Evolutionary conservation across 306 rosid genomes (phyloP).

Genomic region (Rosa multiflora): DNA sequence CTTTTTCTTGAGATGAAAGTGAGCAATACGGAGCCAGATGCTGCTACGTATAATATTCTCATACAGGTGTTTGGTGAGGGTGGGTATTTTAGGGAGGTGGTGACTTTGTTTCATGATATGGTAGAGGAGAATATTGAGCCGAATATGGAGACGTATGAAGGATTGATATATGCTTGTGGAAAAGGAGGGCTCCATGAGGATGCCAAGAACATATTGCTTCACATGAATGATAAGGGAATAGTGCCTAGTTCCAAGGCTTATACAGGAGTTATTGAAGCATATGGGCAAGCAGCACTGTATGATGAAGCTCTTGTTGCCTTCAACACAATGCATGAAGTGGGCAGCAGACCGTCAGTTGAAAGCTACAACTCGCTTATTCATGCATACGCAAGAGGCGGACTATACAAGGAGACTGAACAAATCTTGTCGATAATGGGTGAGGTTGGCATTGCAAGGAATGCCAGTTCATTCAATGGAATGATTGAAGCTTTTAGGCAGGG

Average conservation of each 20-base stretch:
- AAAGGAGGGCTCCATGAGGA: constrained; percentile 88
- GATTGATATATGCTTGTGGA: constrained; percentile 89
- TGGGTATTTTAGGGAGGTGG: constrained; percentile 94
- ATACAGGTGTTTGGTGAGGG: constrained; percentile 97
- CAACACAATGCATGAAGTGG: constrained; percentile 91
- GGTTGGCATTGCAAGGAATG: constrained; percentile 55
- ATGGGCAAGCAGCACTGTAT: constrained; percentile 80
- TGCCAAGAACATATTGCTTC: constrained; percentile 72
- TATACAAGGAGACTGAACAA: constrained; percentile 73
- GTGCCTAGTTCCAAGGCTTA: constrained; percentile 83
- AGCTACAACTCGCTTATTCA: constrained; percentile 73
- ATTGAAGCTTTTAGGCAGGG: constrained; percentile 88
- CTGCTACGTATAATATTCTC: constrained; percentile 82
- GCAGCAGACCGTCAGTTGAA: constrained; percentile 63
- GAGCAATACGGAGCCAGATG: constrained; percentile 85
- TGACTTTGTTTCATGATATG: constrained; percentile 96
- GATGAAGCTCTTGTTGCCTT: constrained; percentile 94
- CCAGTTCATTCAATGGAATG: constrained; percentile 66
- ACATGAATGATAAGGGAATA: constrained; percentile 67
- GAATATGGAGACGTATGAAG: constrained; percentile 87
- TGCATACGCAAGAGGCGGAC: constrained; percentile 78
- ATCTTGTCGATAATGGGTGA: constrained; percentile 56
- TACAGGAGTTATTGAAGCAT: constrained; percentile 82
- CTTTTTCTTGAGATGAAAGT: constrained; percentile 96
- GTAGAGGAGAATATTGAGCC: constrained; percentile 92